Evolutionary conservation across 2,329 filamentous ascomycete species (phyloP), one percentile per base, ranked within the genome.

Genomic region (Apiospora arundinis): DNA sequence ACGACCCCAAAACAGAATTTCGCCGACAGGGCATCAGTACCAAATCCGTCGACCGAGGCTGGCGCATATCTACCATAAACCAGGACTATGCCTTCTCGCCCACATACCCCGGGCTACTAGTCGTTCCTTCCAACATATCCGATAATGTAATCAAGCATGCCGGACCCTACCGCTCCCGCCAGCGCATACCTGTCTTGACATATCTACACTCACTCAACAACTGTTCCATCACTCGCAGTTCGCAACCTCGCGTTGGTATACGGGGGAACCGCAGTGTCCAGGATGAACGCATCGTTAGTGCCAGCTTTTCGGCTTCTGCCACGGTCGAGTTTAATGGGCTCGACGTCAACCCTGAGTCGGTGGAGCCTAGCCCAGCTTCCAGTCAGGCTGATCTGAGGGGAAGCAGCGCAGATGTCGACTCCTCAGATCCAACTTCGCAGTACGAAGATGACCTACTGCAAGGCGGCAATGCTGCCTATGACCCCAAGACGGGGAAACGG

Each of bases 121-220:
- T 92, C 14, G 95, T 99, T 23, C 96, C 96, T 28, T 91, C 92
- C 32, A 90, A 89, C 72, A 97, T 99, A 75, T 98, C 95, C n/a
- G 96, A 99, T 82, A 98, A 96, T 78, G 95, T 95, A 67, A 89
- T 99, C 68, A 97, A 97, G 78, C 97, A 99, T 79, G 96, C 95
- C 37, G 93, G 92, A 72, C 90, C 91, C 73, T 98, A 97, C 82
- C 92, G 96, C 69, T 98, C 96, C 0, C 90, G 95, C 72, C 91
- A 92, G 74, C 92, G 96, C 72, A 95, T 99, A 81, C 96, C 96
- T 1, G 93, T 92, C 4, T 85, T 99, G 49, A 95, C 95, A 28
- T 99, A 99, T 81, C 90, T 98, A n/a, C 96, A 99, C 81, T 94
- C 94, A 0, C 87, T 98, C 77, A 99, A 98, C 80, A 97, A 97